Percentiles rank a stretch among this genome's conserved stretches.
Evolutionary conservation across 768 basidiomycete genomes (phyloP).

Genomic region (Leucosporidium yakuticum): DNA sequence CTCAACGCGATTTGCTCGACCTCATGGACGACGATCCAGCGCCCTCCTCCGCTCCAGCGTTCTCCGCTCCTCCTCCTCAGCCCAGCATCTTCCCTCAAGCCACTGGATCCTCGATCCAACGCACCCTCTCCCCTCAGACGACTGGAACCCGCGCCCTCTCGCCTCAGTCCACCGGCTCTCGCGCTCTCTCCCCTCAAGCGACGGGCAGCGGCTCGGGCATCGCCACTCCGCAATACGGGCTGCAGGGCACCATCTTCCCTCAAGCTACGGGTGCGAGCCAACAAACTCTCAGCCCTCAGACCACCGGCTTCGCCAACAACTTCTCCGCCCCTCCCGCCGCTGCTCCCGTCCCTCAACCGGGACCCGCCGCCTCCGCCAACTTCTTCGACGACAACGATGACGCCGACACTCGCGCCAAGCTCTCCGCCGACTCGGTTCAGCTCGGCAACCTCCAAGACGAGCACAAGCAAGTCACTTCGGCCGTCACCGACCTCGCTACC

Average conservation of each 20-base stretch:
- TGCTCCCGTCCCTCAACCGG: background rate
- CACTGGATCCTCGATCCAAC: background rate
- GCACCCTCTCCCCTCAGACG: constrained; percentile 7
- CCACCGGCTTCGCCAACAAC: constrained; percentile 15
- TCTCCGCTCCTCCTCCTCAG: constrained; percentile 8
- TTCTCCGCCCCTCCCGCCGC: constrained; percentile 7
- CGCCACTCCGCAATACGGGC: background rate
- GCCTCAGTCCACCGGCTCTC: constrained; percentile 21
- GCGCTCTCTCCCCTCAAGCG: constrained; percentile 14
- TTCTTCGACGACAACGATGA: constrained; percentile 35
- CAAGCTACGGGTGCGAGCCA: constrained; percentile 20
- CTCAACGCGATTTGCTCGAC: constrained; percentile 41
- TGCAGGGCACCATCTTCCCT: constrained; percentile 28
- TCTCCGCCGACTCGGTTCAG: constrained; percentile 56
- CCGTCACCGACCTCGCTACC: constrained; percentile 59
- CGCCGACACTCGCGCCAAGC: constrained; percentile 16
- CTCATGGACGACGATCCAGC: constrained; percentile 55
- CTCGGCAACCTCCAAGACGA: constrained; percentile 85
- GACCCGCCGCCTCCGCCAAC: constrained; percentile 1
- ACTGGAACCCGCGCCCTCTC: background rate
- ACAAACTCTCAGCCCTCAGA: constrained; percentile 23
- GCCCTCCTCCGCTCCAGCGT: constrained; percentile 10
- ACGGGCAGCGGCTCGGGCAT: constrained; percentile 9
- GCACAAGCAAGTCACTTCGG: constrained; percentile 67
- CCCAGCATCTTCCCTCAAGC: constrained; percentile 1